Evolutionary conservation across 345 rosid genomes (phyloP).

Genomic region (Sisymbrium altissimum): DNA sequence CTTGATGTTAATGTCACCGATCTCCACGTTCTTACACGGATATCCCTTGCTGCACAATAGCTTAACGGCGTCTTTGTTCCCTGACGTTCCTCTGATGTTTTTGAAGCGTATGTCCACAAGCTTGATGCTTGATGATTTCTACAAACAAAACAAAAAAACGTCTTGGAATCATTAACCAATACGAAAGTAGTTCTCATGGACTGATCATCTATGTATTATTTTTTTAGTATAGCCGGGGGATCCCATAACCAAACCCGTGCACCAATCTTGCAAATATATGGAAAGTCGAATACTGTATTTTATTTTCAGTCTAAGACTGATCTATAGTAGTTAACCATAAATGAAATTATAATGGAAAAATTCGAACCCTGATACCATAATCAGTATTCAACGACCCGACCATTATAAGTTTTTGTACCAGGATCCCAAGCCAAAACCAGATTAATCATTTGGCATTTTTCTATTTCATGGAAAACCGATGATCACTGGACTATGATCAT

Average conservation of each 20-base stretch:
- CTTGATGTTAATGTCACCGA: constrained; percentile 37
- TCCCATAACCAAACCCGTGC: too few relatives aligned
- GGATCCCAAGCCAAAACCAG: too few relatives aligned
- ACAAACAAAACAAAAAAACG: not conserved
- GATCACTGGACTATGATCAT: not conserved
- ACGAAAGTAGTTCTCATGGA: not conserved
- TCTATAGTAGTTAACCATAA: too few relatives aligned
- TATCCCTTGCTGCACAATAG: constrained; percentile 44
- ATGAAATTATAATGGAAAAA: too few relatives aligned
- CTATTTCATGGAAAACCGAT: not conserved
- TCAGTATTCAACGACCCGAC: too few relatives aligned
- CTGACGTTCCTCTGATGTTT: constrained; percentile 45
- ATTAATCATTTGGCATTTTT: too few relatives aligned
- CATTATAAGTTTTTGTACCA: too few relatives aligned
- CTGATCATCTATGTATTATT: not conserved
- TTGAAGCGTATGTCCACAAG: constrained; percentile 23
- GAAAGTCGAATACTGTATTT: too few relatives aligned
- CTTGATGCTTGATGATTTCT: constrained; percentile 31
- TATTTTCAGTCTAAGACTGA: too few relatives aligned
- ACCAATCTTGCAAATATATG: too few relatives aligned
- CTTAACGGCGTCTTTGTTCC: constrained; percentile 41
- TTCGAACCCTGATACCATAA: too few relatives aligned
- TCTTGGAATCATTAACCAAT: not conserved
- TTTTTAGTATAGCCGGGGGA: too few relatives aligned
- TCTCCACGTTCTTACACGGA: constrained; percentile 42